Percentiles rank a stretch among this genome's conserved stretches.
These are phyloP conservation scores for Alternaria sp. DNA, from an alignment of 2,329 filamentous ascomycete genomes.

Conservation along the genomic window DNA sequence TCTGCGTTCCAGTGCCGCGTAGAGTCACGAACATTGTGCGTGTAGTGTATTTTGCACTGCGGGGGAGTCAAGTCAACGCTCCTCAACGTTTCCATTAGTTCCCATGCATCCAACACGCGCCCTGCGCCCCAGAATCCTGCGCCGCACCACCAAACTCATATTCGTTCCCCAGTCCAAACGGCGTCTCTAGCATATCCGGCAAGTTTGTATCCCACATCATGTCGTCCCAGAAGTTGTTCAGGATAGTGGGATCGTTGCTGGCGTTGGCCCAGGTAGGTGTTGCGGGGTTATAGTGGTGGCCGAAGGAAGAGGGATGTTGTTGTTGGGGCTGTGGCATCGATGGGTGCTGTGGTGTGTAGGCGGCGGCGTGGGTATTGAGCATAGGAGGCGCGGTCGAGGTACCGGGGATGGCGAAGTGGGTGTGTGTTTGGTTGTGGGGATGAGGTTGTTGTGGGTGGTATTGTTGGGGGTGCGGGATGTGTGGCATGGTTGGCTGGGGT, in stretches of 20 bases:
- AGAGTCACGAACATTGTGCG: background rate
- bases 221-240: slow-evolving; percentile 50
- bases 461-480: slow-evolving; percentile 11
- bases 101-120: slow-evolving; percentile 47
- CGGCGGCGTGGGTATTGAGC: slow-evolving; percentile 18
- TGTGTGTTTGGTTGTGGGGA: slow-evolving; percentile 10
- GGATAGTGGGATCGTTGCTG: slow-evolving; percentile 32
- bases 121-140: slow-evolving; percentile 40
- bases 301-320: background rate
- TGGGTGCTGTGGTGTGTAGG: slow-evolving; percentile 4
- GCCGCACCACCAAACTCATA: slow-evolving; percentile 44
- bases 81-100: slow-evolving; percentile 20
- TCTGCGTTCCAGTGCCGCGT: background rate
- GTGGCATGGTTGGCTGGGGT: slow-evolving; percentile 19
- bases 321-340: background rate
- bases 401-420: slow-evolving; percentile 19
- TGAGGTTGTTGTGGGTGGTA: slow-evolving; percentile 14
- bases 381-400: slow-evolving; percentile 18
- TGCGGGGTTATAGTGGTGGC: slow-evolving; percentile 40
- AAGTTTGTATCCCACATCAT: slow-evolving; percentile 53
- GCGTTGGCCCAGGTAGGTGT: slow-evolving; percentile 34
- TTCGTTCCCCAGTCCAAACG: slow-evolving; percentile 43
- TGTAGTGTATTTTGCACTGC: background rate
- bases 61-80: background rate
- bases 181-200: slow-evolving; percentile 47